These are phyloP conservation scores for Mucor indicus DNA, from an alignment of 371 early-diverging fungal species.

Conservation along the genomic window DNA sequence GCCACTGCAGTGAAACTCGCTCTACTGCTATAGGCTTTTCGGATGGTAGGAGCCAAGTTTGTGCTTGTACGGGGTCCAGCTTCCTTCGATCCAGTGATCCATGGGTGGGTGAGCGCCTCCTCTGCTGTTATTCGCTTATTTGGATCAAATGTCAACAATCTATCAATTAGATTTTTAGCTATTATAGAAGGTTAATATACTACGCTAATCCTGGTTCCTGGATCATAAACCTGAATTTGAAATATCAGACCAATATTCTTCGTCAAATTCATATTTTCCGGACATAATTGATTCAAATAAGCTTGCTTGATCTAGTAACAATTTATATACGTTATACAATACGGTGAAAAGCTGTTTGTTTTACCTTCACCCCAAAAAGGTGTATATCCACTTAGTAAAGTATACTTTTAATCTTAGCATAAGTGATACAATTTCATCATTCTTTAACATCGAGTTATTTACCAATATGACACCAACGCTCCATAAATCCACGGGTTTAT, in stretches of 20 bases:
- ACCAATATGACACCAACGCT: conserved; percentile 86
- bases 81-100: conserved; percentile 50
- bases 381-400: conserved; percentile 81
- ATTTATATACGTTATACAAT: not conserved
- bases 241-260: conserved; percentile 77
- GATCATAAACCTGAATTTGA: conserved; percentile 71
- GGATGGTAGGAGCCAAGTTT: conserved; percentile 25
- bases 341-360: not conserved
- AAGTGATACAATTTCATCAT: too few species aligned
- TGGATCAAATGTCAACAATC: conserved; percentile 71
- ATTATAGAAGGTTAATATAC: too few species aligned
- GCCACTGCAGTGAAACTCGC: conserved; percentile 10
- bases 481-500: conserved; percentile 84
- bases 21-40: conserved; percentile 18
- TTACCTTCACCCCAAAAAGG: conserved; percentile 85
- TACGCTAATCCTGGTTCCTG: too few species aligned
- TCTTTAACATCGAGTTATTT: not conserved
- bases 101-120: conserved; percentile 75
- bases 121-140: conserved; percentile 68
- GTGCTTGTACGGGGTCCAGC: conserved; percentile 20
- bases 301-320: conserved; percentile 48
- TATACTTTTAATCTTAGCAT: conserved; percentile 45
- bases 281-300: conserved; percentile 64
- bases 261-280: conserved; percentile 71
- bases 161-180: conserved; percentile 82